phyloP scores from a whole-genome alignment of 768 basidiomycete species.

The Pleurotus tuoliensis region DNA sequence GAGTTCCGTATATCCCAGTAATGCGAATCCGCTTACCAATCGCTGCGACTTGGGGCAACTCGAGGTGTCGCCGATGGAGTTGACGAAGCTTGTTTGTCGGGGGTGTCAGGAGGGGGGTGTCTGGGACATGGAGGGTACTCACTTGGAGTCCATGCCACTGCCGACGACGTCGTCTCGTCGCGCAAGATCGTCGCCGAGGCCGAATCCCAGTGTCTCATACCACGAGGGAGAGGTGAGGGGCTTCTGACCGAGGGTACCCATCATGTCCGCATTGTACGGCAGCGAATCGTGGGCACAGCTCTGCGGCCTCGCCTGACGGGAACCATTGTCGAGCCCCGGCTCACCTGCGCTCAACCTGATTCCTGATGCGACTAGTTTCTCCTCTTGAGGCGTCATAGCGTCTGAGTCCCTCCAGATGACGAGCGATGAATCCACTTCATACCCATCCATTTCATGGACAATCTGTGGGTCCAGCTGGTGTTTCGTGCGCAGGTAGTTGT shows the following conservation, averaged over 20 bases:
- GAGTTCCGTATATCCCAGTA: too few relatives aligned
- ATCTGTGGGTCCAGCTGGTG: constrained; percentile 53
- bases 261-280: constrained; percentile 56
- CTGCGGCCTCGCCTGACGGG: constrained; percentile 22
- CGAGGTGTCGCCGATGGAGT: constrained; percentile 58
- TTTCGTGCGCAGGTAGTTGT: constrained; percentile 65
- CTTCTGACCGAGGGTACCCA: constrained; percentile 47
- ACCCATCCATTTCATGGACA: constrained; percentile 23
- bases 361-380: constrained; percentile 30
- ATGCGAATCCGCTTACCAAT: constrained; percentile 42
- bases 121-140: constrained; percentile 15
- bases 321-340: constrained; percentile 16
- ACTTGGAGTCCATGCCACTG: constrained; percentile 53
- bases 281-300: constrained; percentile 72
- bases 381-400: constrained; percentile 45
- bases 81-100: constrained; percentile 49
- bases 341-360: not conserved
- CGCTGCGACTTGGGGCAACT: constrained; percentile 75
- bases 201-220: constrained; percentile 35
- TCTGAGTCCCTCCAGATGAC: constrained; percentile 79
- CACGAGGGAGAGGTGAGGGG: constrained; percentile 23
- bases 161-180: constrained; percentile 56
- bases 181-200: constrained; percentile 29
- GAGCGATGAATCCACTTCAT: constrained; percentile 45
- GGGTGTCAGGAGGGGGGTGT: not conserved